phyloP scores from a whole-genome alignment of 2,329 filamentous ascomycete species.

The Cladosporium sp. region DNA sequence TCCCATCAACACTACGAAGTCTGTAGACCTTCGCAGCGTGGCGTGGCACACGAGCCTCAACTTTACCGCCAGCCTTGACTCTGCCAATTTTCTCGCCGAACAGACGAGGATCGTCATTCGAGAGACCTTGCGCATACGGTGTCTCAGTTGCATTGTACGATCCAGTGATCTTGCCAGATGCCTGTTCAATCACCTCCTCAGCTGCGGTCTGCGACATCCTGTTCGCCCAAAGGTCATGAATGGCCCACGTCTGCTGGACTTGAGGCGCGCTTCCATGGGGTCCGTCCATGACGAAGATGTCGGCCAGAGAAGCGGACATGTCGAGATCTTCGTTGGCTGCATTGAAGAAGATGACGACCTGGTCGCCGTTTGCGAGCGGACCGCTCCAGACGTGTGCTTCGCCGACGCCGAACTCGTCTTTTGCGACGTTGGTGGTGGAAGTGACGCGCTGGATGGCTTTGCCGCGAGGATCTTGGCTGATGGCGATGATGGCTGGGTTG shows the following conservation, averaged over 20 bases:
- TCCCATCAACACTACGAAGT: slow-evolving; percentile 3
- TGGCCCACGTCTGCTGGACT: slow-evolving; percentile 44
- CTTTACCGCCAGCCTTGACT: not conserved
- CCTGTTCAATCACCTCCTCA: slow-evolving; percentile 25
- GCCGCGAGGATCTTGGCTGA: slow-evolving; percentile 46
- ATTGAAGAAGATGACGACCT: slow-evolving; percentile 50
- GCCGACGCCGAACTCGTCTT: slow-evolving; percentile 35
- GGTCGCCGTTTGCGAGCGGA: slow-evolving; percentile 42
- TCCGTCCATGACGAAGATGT: slow-evolving; percentile 49
- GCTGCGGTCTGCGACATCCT: slow-evolving; percentile 49
- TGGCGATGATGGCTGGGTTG: slow-evolving; percentile 48
- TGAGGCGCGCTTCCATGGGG: slow-evolving; percentile 38
- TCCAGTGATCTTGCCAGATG: not conserved
- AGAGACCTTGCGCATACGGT: slow-evolving; percentile 1
- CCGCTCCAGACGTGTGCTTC: slow-evolving; percentile 51
- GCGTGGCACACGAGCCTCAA: not conserved
- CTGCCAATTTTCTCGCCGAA: slow-evolving; percentile 3
- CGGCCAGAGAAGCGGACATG: slow-evolving; percentile 49
- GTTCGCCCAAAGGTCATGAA: slow-evolving; percentile 54
- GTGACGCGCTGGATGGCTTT: slow-evolving; percentile 44
- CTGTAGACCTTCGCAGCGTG: slow-evolving; percentile 7
- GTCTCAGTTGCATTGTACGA: slow-evolving; percentile 3
- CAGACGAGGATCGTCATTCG: slow-evolving; percentile 4
- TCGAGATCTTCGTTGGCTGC: slow-evolving; percentile 38
- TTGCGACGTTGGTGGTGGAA: slow-evolving; percentile 36